Base-by-base conservation (phyloP, 768 basidiomycete genomes). In the Phanerochaete sordida region DNA sequence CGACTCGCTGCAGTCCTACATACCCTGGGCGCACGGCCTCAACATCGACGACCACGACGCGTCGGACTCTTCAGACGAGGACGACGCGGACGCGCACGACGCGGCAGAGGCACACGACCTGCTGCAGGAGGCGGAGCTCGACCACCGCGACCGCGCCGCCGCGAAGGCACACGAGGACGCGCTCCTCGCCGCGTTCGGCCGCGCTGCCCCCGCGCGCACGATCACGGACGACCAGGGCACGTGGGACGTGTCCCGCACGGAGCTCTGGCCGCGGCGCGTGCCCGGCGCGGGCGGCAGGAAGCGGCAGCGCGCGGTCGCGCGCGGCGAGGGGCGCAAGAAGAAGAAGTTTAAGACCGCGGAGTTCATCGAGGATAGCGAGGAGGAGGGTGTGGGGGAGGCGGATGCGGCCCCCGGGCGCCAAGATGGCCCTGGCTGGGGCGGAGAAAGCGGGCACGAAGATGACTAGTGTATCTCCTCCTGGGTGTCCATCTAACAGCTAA, bases 61-160 rank as follows among this genome's bases (percentile, higher is more conserved):
- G n/a, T n/a, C n/a, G 0, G 61, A 63, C 13, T 71, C 71, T 0
- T 73, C 63, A 0, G 59, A 64, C 13, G 71, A 69, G 0, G 75
- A 62, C 3, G 59, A 68, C n/a, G n/a, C n/a, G 1, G 56, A 75
- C 60, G 37, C 69, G 15, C 68, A 69, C 21, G 59, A 69, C 51
- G 72, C 72, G 4, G 77, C 84, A 55, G 73, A 76, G 21, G 74
- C 60, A 19, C 65, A 58, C 0, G 83, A 81, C 64, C 62, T 84
- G 50, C 54, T 67, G 23, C 79, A 79, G 8, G 84, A 85, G 30
- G 74, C 68, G 6, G 64, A 66, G 23, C 64, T 80, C 47, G 79
- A 85, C 33, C 55, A 66, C 27, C 37, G 46, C 55, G 82, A 85
- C 60, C 49, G 58, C 31, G 60, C 59, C 28, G 35, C 62, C 15